phyloP scores from a whole-genome alignment of 129 eudicot genomes.

The Lactuca saligna region DNA sequence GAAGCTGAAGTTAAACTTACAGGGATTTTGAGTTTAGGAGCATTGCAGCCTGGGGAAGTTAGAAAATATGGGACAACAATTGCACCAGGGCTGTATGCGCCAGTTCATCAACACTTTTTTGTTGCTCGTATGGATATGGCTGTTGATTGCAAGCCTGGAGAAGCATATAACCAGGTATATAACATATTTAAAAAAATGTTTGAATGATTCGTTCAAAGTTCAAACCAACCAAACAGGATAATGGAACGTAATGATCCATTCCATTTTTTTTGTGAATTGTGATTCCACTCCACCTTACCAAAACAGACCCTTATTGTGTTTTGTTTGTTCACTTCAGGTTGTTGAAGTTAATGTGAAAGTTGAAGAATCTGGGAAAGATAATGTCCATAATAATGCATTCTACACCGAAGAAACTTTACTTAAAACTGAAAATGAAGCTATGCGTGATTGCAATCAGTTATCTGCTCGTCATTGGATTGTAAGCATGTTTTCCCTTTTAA shows the following conservation, averaged over 20 bases:
- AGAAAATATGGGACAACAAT: constrained; percentile 86
- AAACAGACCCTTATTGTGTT: neutral
- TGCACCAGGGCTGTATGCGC: constrained; percentile 92
- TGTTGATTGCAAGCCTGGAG: constrained; percentile 90
- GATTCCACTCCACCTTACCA: no score
- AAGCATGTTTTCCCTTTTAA: constrained; percentile 34
- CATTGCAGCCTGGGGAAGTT: constrained; percentile 80
- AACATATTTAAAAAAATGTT: no score
- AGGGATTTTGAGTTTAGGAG: constrained; percentile 85
- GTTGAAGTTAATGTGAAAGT: constrained; percentile 87
- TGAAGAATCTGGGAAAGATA: constrained; percentile 81
- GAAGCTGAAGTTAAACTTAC: constrained; percentile 98
- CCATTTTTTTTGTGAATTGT: no score
- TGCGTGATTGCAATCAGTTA: constrained; percentile 80
- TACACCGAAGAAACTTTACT: constrained; percentile 86
- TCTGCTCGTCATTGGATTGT: constrained; percentile 97
- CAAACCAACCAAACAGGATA: no score
- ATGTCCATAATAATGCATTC: constrained; percentile 88
- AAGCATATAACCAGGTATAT: constrained; percentile 71
- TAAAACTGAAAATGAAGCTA: constrained; percentile 78
- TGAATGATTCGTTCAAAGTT: no score
- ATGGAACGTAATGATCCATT: no score
- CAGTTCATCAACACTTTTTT: constrained; percentile 87
- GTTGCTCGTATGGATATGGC: constrained; percentile 95
- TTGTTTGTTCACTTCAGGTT: constrained; percentile 50